Conservation (phyloP, 805 yeast genomes). For the Zygoascus flipseniorum region DNA sequence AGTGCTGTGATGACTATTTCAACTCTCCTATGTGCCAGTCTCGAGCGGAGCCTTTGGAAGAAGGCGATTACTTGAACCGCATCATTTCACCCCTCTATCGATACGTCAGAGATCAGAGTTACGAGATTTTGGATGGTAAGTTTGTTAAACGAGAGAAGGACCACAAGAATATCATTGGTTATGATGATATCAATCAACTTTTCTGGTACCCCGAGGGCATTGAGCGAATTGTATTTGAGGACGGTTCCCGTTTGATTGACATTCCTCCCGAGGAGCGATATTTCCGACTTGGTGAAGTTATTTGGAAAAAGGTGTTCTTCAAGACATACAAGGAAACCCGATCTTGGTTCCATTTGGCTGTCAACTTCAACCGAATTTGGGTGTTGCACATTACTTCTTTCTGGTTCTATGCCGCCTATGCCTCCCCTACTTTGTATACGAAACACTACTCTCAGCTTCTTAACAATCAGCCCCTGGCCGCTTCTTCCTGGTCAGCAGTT, state of each 20-base stretch:
- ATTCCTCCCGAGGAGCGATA: conserved; percentile 86
- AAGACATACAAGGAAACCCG: conserved; percentile 94
- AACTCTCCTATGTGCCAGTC: conserved; percentile 86
- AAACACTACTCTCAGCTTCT: conserved; percentile 73
- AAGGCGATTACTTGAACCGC: conserved; percentile 79
- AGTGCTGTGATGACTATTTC: conserved; percentile 88
- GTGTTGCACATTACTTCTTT: conserved; percentile 78
- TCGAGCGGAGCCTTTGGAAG: conserved; percentile 37
- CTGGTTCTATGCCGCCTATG: conserved; percentile 94
- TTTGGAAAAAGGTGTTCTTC: conserved; percentile 86
- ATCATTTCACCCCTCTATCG: conserved; percentile 82
- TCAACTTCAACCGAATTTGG: conserved; percentile 98
- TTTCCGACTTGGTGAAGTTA: conserved; percentile 80
- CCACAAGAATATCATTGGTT: conserved; percentile 57
- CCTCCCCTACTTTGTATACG: conserved; percentile 87
- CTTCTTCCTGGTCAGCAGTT: conserved; percentile 86
- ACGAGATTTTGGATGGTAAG: conserved; percentile 44
- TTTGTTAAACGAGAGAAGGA: conserved; percentile 60
- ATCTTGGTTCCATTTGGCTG: conserved; percentile 93
- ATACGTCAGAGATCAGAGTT: conserved; percentile 62
- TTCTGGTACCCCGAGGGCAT: conserved; percentile 99
- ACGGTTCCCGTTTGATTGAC: conserved; percentile 86
- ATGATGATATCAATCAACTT: conserved; percentile 96
- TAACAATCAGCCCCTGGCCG: conserved; percentile 81
- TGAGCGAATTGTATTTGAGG: conserved; percentile 81